Evolutionary conservation across 2,329 filamentous ascomycete genomes (phyloP).

Genomic region (Aspergillus costaricaensis): DNA sequence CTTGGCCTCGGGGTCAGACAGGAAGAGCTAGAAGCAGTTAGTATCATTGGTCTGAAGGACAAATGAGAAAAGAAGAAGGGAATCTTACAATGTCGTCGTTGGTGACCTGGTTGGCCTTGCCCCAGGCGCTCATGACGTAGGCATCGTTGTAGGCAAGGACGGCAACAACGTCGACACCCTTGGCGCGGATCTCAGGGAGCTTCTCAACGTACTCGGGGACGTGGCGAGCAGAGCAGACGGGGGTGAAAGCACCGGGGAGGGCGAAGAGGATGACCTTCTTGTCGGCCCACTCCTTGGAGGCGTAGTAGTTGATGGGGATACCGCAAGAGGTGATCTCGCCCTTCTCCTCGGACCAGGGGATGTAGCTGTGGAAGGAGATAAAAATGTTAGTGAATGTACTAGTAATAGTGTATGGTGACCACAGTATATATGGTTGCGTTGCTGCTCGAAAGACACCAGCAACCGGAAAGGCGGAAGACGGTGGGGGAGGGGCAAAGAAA

Average conservation of each 20-base stretch:
- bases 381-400: conserved; percentile 10
- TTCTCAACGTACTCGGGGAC: conserved; percentile 78
- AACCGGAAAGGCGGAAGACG: not conserved
- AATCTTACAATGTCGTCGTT: conserved; percentile 65
- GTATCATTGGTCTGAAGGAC: not conserved
- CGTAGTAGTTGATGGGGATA: conserved; percentile 74
- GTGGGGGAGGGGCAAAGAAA: not conserved
- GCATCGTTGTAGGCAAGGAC: conserved; percentile 83
- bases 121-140: conserved; percentile 86
- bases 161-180: conserved; percentile 80
- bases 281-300: conserved; percentile 71
- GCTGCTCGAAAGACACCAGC: not conserved
- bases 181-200: conserved; percentile 68
- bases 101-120: conserved; percentile 79
- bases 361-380: conserved; percentile 58
- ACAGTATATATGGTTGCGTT: not conserved
- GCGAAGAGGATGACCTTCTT: conserved; percentile 73
- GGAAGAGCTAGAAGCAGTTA: conserved; percentile 62
- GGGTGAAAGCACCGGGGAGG: conserved; percentile 78
- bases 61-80: not conserved
- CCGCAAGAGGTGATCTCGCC: conserved; percentile 74
- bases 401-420: not conserved
- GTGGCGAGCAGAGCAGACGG: conserved; percentile 79
- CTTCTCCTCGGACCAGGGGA: conserved; percentile 71
- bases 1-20: conserved; percentile 69